Conservation (phyloP, 225 moss, liverwort and hornwort species). For the Marchantia polymorpha region DNA sequence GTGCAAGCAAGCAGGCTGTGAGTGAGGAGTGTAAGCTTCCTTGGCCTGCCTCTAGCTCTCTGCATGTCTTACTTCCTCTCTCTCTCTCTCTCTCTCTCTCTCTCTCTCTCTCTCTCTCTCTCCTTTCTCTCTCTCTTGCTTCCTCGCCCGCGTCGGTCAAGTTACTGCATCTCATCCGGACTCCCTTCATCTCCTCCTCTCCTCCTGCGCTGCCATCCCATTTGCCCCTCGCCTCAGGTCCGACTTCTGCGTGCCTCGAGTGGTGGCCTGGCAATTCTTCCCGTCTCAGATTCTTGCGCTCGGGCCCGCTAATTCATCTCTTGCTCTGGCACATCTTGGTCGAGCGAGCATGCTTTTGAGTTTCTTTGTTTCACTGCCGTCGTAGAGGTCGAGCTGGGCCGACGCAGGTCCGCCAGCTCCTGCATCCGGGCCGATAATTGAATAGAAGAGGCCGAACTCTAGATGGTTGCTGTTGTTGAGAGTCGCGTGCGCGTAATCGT, state of each 20-base stretch:
- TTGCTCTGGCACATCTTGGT: background rate
- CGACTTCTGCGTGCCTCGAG: background rate
- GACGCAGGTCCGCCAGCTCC: background rate
- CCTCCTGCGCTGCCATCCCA: background rate
- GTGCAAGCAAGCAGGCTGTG: constrained; percentile 35
- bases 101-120: background rate
- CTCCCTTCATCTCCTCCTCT: background rate
- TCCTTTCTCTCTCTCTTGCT: background rate
- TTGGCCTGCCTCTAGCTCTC: constrained; percentile 11
- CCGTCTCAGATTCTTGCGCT: constrained; percentile 24
- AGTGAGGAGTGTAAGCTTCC: constrained; percentile 35
- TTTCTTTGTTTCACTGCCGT: constrained; percentile 22
- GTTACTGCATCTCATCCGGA: background rate
- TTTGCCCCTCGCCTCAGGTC: background rate
- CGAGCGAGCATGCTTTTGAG: background rate
- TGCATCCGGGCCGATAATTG: background rate
- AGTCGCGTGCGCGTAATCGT: background rate
- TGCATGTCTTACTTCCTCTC: background rate
- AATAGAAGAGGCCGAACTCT: constrained; percentile 1
- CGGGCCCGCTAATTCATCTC: background rate
- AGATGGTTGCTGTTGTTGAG: background rate
- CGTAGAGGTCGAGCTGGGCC: background rate
- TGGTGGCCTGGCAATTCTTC: background rate
- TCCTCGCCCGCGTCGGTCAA: background rate
- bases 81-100: background rate